These are phyloP conservation scores for Dalechampia spathulata DNA, from an alignment of 441 rosid species.

Conservation along the genomic window DNA sequence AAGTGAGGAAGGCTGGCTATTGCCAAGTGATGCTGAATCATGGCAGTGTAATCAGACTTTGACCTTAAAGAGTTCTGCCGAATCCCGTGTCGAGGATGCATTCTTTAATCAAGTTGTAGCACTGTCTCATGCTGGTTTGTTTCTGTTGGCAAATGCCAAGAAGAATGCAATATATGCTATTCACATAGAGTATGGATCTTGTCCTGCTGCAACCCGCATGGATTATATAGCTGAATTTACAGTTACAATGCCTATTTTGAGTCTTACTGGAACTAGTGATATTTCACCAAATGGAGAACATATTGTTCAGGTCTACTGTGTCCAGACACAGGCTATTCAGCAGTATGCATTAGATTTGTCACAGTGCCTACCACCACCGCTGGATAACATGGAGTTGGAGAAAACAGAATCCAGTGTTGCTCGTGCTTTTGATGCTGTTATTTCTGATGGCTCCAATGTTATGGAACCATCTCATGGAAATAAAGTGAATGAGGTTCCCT, in stretches of 20 bases:
- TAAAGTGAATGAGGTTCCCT: slow-evolving; percentile 28
- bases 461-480: slow-evolving; percentile 32
- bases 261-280: slow-evolving; percentile 72
- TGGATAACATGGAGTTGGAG: slow-evolving; percentile 49
- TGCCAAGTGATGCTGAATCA: slow-evolving; percentile 63
- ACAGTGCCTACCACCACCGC: slow-evolving; percentile 70
- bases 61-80: slow-evolving; percentile 62
- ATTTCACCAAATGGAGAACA: slow-evolving; percentile 46
- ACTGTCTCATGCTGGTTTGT: slow-evolving; percentile 57
- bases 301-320: slow-evolving; percentile 75
- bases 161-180: slow-evolving; percentile 86
- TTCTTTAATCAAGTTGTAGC: slow-evolving; percentile 86
- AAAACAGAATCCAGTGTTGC: slow-evolving; percentile 47
- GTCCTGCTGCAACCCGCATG: slow-evolving; percentile 67
- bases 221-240: slow-evolving; percentile 85
- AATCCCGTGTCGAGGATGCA: slow-evolving; percentile 49
- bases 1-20: slow-evolving; percentile 82
- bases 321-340: slow-evolving; percentile 90
- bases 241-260: slow-evolving; percentile 88
- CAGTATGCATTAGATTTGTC: slow-evolving; percentile 78
- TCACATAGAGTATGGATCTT: slow-evolving; percentile 69
- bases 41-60: slow-evolving; percentile 82
- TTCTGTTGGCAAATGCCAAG: slow-evolving; percentile 86
- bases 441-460: slow-evolving; percentile 22
- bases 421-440: slow-evolving; percentile 26